A percentile compares a stretch with the other conserved stretches of the same genome.
phyloP scores from a whole-genome alignment of 2,329 filamentous ascomycete genomes.

The Orbilia blumenaviensis region DNA sequence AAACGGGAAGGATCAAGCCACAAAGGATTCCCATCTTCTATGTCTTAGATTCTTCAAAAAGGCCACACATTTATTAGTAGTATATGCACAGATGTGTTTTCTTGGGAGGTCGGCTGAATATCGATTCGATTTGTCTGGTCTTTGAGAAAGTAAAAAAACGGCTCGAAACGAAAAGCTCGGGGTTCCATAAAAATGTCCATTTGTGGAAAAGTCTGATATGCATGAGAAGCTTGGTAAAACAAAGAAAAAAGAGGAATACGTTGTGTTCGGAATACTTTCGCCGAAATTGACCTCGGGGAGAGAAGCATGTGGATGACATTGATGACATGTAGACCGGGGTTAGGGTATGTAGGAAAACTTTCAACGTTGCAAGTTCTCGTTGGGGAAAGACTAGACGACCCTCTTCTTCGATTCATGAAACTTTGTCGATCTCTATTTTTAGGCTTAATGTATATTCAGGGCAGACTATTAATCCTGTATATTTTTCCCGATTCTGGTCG shows the following conservation, averaged over 20 bases:
- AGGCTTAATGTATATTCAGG: too few species aligned
- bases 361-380: neutral
- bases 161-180: neutral
- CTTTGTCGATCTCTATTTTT: conserved; percentile 25
- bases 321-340: conserved; percentile 10
- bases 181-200: neutral
- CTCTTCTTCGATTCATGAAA: conserved; percentile 8
- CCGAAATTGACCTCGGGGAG: conserved; percentile 19
- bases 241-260: neutral
- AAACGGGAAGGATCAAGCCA: conserved; percentile 40
- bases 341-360: neutral
- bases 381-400: conserved; percentile 20
- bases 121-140: conserved; percentile 18
- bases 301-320: conserved; percentile 15
- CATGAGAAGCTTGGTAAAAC: conserved; percentile 25
- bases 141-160: too few species aligned
- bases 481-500: conserved; percentile 32
- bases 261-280: conserved; percentile 28
- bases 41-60: conserved; percentile 37
- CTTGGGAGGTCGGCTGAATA: neutral
- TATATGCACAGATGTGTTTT: neutral
- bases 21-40: conserved; percentile 20
- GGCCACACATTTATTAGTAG: neutral
- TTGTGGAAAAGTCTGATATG: conserved; percentile 9
- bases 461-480: conserved; percentile 20